phyloP scores from a whole-genome alignment of 177 flowering plant genomes.

The Telopea speciosissima region DNA sequence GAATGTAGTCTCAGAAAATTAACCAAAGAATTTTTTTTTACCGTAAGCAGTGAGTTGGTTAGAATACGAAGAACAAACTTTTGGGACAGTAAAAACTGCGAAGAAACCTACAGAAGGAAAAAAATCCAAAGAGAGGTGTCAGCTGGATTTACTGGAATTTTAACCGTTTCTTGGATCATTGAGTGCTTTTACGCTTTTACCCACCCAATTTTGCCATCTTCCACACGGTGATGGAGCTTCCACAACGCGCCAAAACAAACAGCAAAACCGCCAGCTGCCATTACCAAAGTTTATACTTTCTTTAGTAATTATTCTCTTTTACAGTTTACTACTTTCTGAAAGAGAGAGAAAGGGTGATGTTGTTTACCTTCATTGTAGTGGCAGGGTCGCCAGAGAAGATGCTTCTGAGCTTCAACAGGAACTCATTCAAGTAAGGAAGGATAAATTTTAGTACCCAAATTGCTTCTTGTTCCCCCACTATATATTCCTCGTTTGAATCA shows the following conservation, averaged over 20 bases:
- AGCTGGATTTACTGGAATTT: no score
- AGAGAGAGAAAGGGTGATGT: background rate
- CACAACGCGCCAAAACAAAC: conserved; percentile 76
- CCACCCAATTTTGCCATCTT: conserved; percentile 73
- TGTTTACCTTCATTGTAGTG: conserved; percentile 76
- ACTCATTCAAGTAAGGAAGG: conserved; percentile 83
- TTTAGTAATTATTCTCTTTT: background rate
- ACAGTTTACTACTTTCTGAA: background rate
- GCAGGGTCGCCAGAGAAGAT: conserved; percentile 91
- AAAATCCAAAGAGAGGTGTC: background rate
- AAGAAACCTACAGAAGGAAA: conserved; percentile 57
- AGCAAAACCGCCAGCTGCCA: conserved; percentile 80
- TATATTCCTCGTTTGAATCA: conserved; percentile 24
- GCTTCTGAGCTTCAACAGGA: conserved; percentile 49
- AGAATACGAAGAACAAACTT: conserved; percentile 66
- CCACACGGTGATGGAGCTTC: conserved; percentile 89
- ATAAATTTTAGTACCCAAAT: conserved; percentile 61
- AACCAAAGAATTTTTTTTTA: conserved; percentile 29
- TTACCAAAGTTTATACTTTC: conserved; percentile 4
- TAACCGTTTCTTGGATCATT: no score
- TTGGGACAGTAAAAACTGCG: conserved; percentile 77
- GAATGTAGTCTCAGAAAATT: no score
- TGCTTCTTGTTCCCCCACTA: conserved; percentile 83
- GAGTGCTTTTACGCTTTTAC: no score
- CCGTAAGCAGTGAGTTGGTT: conserved; percentile 53